Percentiles rank a stretch among this genome's conserved stretches.
These are phyloP conservation scores for Rosa hybrid DNA, from an alignment of 331 rosid genomes.

Conservation along the genomic window DNA sequence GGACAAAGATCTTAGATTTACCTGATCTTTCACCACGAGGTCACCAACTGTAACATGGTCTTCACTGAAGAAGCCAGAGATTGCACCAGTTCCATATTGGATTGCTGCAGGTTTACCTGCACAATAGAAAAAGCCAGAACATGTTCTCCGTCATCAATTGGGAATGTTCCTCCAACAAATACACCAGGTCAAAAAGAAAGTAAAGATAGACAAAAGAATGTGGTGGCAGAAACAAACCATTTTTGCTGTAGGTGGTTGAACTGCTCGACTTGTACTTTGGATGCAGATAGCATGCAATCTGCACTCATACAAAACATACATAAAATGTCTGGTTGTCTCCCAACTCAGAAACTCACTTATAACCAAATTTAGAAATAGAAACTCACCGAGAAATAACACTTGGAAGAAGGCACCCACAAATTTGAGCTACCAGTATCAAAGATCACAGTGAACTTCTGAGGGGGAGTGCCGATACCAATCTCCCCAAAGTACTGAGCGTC, in stretches of 20 bases:
- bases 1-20: conserved; percentile 11
- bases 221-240: conserved; percentile 40
- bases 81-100: conserved; percentile 69
- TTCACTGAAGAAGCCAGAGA: conserved; percentile 65
- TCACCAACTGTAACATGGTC: conserved; percentile 62
- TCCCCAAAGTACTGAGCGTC: conserved; percentile 76
- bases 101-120: conserved; percentile 63
- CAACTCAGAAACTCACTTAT: neutral
- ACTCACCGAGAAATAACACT: conserved; percentile 70
- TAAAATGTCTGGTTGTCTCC: neutral
- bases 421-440: conserved; percentile 78
- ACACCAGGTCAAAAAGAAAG: neutral
- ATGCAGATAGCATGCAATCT: conserved; percentile 68
- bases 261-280: conserved; percentile 54
- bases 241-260: conserved; percentile 60
- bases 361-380: conserved; percentile 8
- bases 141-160: neutral
- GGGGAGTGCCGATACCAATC: conserved; percentile 69
- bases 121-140: conserved; percentile 12
- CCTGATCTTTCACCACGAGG: conserved; percentile 60
- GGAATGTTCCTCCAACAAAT: neutral
- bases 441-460: conserved; percentile 67
- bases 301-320: conserved; percentile 25
- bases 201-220: neutral
- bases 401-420: conserved; percentile 73